Base-by-base conservation (phyloP, 2,329 filamentous ascomycete species). In the Cladobotryum protrusum region DNA sequence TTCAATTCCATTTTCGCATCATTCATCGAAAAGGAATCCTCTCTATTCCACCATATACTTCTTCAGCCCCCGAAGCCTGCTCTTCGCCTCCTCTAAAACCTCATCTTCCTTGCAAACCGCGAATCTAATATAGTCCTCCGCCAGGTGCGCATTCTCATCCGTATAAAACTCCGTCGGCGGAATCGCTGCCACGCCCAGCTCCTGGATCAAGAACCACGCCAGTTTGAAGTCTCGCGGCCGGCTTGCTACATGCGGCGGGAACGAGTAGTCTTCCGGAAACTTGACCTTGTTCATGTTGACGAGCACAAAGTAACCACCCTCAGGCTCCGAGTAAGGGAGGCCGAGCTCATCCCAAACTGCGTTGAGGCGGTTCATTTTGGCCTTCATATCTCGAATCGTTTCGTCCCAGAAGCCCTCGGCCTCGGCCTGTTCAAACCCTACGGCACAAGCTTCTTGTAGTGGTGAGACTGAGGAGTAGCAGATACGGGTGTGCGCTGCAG, bases 101-200 rank as follows among this genome's bases (percentile, higher is more conserved):
- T 88, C 81, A 63, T 99, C 90, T 33, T 92, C 82, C 76, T 99
- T 99, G 74, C 93, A 99, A 1, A 99, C 90, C 0, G 93, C 93
- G 65, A 97, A 97, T 19, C 93, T 79, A 62, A 99, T 77, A 72
- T 95, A 99, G 61, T 97, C 86, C 74, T 96, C 88, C 0, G 88
- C 93, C 59, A 96, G 82, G 61, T 87, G 82, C 24, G 87, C 82
- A 63, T 96, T 96, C 40, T 69, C 72, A 15, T 89, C 84, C 0
- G 92, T 96, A 67, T 96, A 97, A 69, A 99, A 99, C 69, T 99
- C 93, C 0, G 91, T 96, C 0, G 93, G 93, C 15, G 93, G 93
- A 55, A 99, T 96, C 8, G 92, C 91, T 3, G 93, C 93, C 24
- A 99, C 89, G 9, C 93, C 93, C 17, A 99, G 76, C 73, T 99